Evolutionary conservation across 331 rosid species (phyloP).

Genomic region (Rosa hybrid): DNA sequence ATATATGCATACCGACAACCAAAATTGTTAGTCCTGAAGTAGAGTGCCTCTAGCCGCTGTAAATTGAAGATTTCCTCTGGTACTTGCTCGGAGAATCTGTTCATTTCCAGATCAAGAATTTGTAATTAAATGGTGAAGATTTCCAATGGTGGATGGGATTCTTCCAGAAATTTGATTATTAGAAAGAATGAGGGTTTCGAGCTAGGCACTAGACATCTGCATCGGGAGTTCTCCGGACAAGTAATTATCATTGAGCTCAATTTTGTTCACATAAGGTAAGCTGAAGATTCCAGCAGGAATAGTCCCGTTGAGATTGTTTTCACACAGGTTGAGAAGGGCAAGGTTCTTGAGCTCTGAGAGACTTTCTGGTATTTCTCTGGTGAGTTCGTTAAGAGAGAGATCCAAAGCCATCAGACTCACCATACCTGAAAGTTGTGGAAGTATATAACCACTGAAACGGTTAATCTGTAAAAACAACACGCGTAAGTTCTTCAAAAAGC

Average conservation of each 20-base stretch:
- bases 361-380: slow-evolving; percentile 65
- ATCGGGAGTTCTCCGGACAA: slow-evolving; percentile 64
- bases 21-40: slow-evolving; percentile 64
- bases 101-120: slow-evolving; percentile 46
- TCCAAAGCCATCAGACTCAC: slow-evolving; percentile 56
- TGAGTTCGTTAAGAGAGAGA: slow-evolving; percentile 61
- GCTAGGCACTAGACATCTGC: slow-evolving; percentile 34
- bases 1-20: not conserved
- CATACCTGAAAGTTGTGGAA: slow-evolving; percentile 55
- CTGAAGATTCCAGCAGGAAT: slow-evolving; percentile 63
- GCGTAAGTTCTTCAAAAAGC: slow-evolving; percentile 43
- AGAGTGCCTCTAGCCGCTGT: slow-evolving; percentile 28
- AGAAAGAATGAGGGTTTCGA: slow-evolving; percentile 50
- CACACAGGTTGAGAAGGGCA: slow-evolving; percentile 56
- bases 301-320: slow-evolving; percentile 56
- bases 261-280: slow-evolving; percentile 40
- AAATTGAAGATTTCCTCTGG: slow-evolving; percentile 48
- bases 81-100: slow-evolving; percentile 52
- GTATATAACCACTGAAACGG: slow-evolving; percentile 60
- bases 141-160: slow-evolving; percentile 51
- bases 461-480: slow-evolving; percentile 56
- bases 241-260: slow-evolving; percentile 49
- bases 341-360: slow-evolving; percentile 53
- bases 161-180: slow-evolving; percentile 49
- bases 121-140: slow-evolving; percentile 49